Evolutionary conservation across 1,284 basidiomycete genomes (phyloP), one percentile per base, ranked within the genome.

Genomic region (Paramarasmius palmivorus): DNA sequence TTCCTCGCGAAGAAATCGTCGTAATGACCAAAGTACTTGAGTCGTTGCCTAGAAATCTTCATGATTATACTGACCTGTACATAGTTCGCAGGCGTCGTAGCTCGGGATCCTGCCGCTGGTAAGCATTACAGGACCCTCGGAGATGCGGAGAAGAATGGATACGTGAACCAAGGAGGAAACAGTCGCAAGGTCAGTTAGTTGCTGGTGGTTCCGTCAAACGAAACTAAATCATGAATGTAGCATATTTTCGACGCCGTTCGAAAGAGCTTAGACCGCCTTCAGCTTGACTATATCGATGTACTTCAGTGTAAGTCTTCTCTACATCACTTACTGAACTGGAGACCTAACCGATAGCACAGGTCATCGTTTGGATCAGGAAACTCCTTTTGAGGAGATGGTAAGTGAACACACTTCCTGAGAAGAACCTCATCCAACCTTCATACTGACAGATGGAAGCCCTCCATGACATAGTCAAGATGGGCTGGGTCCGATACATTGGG

Each of bases 211-310:
- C 12, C 29, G 12, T 6, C 29, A 12, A 6, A 12, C 12, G 7
- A 32, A 12, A 14, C 23, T 39, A 5, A 38, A 19, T 6, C 37
- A 37, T 38, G 5, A 50, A 7, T 44, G 15, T 50, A 84, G 78
- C 83, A 85, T 59, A 89, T 91, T 55, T 90, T 90, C 57, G 84
- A 85, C n/a, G 77, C 83, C 0, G 83, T 92, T 41, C 83, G 89
- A 61, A 74, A 74, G 44, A 86, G 84, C 49, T 66, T 90, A 48
- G 71, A 83, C 59, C 76, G 88, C 23, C 77, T 91, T 23, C 81
- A 84, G 56, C 68, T 89, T 6, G 86, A 90, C 48, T 86, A 90
- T 61, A 75, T 91, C 59, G 88, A 90, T 59, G 64, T 90, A 4
- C 72, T 87, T 19, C 42, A 57, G 51, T 57, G 53, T 53, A 20